Conservation (phyloP, 176 grass and related monocot genomes). For the Pontederia paniculata region DNA sequence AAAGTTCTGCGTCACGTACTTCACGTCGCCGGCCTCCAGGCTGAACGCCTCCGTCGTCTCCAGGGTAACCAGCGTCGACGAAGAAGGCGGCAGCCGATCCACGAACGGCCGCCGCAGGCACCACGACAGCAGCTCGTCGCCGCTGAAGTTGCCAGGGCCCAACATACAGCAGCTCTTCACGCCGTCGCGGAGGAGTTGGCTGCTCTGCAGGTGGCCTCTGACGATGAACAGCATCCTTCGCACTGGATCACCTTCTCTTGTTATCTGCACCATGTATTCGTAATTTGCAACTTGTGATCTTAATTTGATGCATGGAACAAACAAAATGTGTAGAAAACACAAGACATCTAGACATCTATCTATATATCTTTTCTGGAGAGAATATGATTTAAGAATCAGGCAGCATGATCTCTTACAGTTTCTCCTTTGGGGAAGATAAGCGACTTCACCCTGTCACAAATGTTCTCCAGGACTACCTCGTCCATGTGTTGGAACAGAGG, state of each 20-base stretch:
- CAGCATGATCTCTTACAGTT: constrained; percentile 24
- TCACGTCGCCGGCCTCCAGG: constrained; percentile 55
- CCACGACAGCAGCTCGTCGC: constrained; percentile 87
- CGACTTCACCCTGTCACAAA: constrained; percentile 56
- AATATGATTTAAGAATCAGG: not conserved
- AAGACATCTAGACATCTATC: too few species aligned
- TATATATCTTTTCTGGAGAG: too few species aligned
- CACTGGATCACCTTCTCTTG: constrained; percentile 59
- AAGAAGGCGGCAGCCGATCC: constrained; percentile 61
- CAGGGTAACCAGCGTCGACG: constrained; percentile 48
- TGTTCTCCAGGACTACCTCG: constrained; percentile 87
- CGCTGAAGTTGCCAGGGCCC: constrained; percentile 79
- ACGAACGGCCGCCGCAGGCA: constrained; percentile 65
- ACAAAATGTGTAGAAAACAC: too few species aligned
- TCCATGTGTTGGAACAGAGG: constrained; percentile 85
- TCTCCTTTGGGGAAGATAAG: constrained; percentile 72
- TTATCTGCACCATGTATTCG: constrained; percentile 23
- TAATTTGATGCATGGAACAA: too few species aligned
- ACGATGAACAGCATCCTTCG: constrained; percentile 82
- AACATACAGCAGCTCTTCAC: constrained; percentile 66
- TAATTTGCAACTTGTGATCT: too few species aligned
- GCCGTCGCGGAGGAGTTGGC: constrained; percentile 60
- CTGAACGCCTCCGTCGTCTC: constrained; percentile 81
- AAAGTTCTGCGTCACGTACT: constrained; percentile 86
- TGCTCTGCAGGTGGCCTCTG: constrained; percentile 65